Conservation (phyloP, 1,284 basidiomycete species). For the Volvariella surrecta region DNA sequence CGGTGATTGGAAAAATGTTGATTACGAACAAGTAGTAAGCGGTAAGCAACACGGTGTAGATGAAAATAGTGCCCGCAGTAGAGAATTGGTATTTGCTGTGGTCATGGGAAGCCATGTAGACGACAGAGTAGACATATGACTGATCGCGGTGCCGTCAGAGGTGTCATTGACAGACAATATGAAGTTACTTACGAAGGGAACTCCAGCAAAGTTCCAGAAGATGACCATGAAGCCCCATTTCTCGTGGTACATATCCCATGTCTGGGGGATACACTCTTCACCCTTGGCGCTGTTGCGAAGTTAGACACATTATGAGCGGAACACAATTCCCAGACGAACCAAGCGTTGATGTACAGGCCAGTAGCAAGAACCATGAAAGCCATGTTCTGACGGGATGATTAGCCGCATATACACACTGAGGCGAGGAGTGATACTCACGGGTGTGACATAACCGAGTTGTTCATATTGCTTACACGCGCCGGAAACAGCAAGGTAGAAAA, state of each 20-base stretch:
- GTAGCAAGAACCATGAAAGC: conserved; percentile 95
- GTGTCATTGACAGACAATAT: too few species aligned
- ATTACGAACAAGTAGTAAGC: conserved; percentile 76
- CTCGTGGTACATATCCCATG: conserved; percentile 98
- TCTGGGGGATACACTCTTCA: conserved; percentile 97
- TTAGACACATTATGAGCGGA: conserved; percentile 14
- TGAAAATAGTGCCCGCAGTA: conserved; percentile 59
- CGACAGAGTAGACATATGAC: conserved; percentile 95
- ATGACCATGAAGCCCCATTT: conserved; percentile 95
- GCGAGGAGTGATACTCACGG: conserved; percentile 38
- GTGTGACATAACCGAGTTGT: conserved; percentile 84
- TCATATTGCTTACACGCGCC: conserved; percentile 97
- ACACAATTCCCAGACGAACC: conserved; percentile 34
- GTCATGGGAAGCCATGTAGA: conserved; percentile 97
- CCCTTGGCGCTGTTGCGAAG: conserved; percentile 56
- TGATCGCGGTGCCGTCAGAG: conserved; percentile 19
- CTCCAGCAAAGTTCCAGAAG: conserved; percentile 97
- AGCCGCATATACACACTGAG: conserved; percentile 4
- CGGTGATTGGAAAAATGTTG: neutral
- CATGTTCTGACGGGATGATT: conserved; percentile 65
- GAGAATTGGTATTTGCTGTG: conserved; percentile 86
- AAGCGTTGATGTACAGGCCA: conserved; percentile 95
- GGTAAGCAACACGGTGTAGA: conserved; percentile 70
- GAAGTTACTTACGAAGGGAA: conserved; percentile 75
- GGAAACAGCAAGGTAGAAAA: conserved; percentile 89